phyloP scores from a whole-genome alignment of 768 basidiomycete species.

The Boletus coccyginus region DNA sequence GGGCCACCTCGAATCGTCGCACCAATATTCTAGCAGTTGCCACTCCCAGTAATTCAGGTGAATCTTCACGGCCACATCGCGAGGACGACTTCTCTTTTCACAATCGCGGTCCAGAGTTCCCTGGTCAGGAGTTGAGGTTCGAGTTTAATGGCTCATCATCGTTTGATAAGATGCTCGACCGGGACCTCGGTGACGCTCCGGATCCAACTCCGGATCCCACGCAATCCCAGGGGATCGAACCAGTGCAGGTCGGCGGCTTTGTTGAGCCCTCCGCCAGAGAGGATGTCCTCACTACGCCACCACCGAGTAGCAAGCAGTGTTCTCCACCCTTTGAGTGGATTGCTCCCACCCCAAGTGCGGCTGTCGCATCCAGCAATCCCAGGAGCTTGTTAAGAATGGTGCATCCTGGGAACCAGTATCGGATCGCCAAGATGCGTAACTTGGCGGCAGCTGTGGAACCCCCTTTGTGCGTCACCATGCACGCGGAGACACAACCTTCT shows the following conservation, averaged over 20 bases:
- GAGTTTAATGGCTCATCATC: slow-evolving; percentile 42
- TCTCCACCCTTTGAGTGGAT: slow-evolving; percentile 23
- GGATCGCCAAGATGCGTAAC: slow-evolving; percentile 25
- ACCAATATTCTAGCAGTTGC: slow-evolving; percentile 45
- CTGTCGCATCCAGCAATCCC: slow-evolving; percentile 25
- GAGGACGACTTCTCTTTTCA: slow-evolving; percentile 10
- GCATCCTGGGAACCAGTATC: slow-evolving; percentile 32
- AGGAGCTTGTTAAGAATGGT: slow-evolving; percentile 33
- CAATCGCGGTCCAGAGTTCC: slow-evolving; percentile 8
- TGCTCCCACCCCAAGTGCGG: slow-evolving; percentile 12
- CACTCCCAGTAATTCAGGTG: slow-evolving; percentile 48
- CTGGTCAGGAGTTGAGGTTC: slow-evolving; percentile 29
- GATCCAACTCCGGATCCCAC: slow-evolving; percentile 24
- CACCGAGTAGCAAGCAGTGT: neutral
- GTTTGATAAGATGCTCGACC: slow-evolving; percentile 38
- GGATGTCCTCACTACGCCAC: neutral
- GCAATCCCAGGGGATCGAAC: slow-evolving; percentile 6
- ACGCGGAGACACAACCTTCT: slow-evolving; percentile 18
- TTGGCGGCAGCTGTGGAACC: slow-evolving; percentile 22
- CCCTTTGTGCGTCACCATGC: slow-evolving; percentile 8
- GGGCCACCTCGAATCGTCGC: slow-evolving; percentile 6
- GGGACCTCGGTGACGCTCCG: slow-evolving; percentile 24
- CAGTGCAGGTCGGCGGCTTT: slow-evolving; percentile 2
- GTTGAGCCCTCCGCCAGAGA: slow-evolving; percentile 1
- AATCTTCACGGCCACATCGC: slow-evolving; percentile 21